Base-by-base conservation (phyloP, 1,284 basidiomycete species). In the Boletus semigastroideus region DNA sequence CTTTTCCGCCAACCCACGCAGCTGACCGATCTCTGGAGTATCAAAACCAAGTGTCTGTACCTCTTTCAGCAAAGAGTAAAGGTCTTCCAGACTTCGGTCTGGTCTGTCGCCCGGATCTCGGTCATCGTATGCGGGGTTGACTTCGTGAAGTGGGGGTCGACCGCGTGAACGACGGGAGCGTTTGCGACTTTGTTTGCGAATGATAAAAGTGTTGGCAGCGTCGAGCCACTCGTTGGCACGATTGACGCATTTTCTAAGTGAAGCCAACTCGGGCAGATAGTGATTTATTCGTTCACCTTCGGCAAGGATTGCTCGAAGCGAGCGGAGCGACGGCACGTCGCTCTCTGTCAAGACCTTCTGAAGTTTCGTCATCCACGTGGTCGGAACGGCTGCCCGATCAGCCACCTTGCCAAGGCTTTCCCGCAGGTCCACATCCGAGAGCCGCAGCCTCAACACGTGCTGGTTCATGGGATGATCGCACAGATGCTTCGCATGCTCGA, bases 281-380 rank as follows among this genome's bases (percentile, higher is more conserved):
- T 84, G 82, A 44, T 83, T 84, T 64, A 96, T 92, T 51, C 86
- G 85, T 59, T 97, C 93, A 19, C 91, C 94, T 67, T 98, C 94
- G 1, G 87, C 81, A 22, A 93, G 76, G 16, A 96, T 74, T 7
- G 87, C 83, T 28, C 87, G 84, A 50, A 98, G 79, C 28, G 80
- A 80, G 53, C 90, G 87, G 48, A 96, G 78, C 2, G 80, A 70
- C 14, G 94, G 94, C 12, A 83, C 80, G 5, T 83, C 76, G 39
- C 78, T 85, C 56, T 90, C 86, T 9, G 74, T 71, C 34, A 97
- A 73, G 1, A 89, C 71, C 61, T 82, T 84, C 44, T 78, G 75
- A 31, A 96, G 75, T 61, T 92, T 90, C 42, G 70, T 68, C 38
- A 80, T 78, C 94, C 94, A 97, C 19, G 75, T 70, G n/a, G 76